phyloP scores from a whole-genome alignment of 208 protist species.

The Jaenimonas drosophilae region DNA sequence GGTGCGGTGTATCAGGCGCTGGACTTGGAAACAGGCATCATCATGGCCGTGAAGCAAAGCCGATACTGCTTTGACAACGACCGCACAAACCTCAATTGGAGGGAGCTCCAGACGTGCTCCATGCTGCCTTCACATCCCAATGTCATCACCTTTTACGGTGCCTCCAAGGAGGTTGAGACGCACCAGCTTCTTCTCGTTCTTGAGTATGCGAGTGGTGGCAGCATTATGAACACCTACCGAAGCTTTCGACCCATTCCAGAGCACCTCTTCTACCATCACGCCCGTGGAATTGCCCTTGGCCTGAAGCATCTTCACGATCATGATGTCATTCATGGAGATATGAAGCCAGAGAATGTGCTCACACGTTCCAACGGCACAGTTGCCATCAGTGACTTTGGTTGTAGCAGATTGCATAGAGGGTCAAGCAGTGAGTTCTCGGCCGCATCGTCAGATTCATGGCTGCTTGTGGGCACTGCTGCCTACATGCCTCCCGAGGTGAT shows the following conservation, averaged over 20 bases:
- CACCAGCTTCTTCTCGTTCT: conserved; percentile 49
- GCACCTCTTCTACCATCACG: conserved; percentile 34
- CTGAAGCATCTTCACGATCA: conserved; percentile 68
- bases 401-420: conserved; percentile 24
- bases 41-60: conserved; percentile 61
- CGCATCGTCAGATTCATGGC: background rate
- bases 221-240: conserved; percentile 37
- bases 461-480: conserved; percentile 38
- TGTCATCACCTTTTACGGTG: conserved; percentile 56
- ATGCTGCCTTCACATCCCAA: conserved; percentile 49
- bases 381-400: conserved; percentile 61
- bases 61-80: conserved; percentile 28
- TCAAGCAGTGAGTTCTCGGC: conserved; percentile 4
- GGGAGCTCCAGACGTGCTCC: conserved; percentile 47
- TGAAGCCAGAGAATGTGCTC: conserved; percentile 70
- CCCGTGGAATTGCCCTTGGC: conserved; percentile 36
- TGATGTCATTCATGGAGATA: conserved; percentile 58
- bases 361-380: conserved; percentile 55
- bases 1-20: conserved; percentile 54
- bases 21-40: conserved; percentile 41
- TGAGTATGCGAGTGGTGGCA: conserved; percentile 58
- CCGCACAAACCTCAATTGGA: conserved; percentile 30
- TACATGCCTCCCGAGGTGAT: conserved; percentile 71
- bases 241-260: conserved; percentile 42
- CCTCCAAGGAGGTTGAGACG: conserved; percentile 44